phyloP scores from a whole-genome alignment of 192 early-diverging fungal genomes.

The Geranomyces variabilis region DNA sequence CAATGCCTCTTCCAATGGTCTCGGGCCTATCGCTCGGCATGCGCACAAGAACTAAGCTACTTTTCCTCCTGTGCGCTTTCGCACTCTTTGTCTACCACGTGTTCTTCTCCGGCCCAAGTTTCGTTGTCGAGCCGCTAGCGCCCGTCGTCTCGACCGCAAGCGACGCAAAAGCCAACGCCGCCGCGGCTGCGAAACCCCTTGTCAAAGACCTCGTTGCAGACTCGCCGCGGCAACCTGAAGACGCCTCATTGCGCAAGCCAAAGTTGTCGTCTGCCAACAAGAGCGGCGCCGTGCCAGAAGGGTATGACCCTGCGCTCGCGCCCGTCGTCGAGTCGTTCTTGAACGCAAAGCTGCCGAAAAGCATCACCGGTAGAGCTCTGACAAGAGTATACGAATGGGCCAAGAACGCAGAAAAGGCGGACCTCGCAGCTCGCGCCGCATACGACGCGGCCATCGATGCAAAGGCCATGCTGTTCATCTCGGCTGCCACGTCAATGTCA shows the following conservation, averaged over 20 bases:
- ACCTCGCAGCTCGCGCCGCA: constrained; percentile 15
- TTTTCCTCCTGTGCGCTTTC: not conserved
- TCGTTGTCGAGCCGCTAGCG: no score
- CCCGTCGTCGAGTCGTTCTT: constrained; percentile 7
- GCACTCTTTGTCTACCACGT: not conserved
- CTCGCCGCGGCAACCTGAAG: not conserved
- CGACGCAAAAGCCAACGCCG: not conserved
- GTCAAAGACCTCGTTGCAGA: not conserved
- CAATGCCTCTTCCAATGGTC: constrained; percentile 13
- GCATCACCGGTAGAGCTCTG: constrained; percentile 13
- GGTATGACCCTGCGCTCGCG: not conserved
- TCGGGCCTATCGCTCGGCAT: constrained; percentile 18
- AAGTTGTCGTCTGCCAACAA: not conserved
- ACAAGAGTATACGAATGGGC: constrained; percentile 32
- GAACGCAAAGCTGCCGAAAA: constrained; percentile 10
- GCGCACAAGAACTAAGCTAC: not conserved
- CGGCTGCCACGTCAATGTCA: constrained; percentile 24
- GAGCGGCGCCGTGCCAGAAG: not conserved
- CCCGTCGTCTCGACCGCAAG: no score
- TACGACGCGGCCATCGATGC: constrained; percentile 31
- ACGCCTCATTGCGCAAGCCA: constrained; percentile 3
- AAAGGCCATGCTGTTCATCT: constrained; percentile 35
- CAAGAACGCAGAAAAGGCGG: constrained; percentile 22
- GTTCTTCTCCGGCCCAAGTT: not conserved
- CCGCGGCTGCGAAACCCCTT: not conserved